Conservation (phyloP, 1,139 yeast genomes). For the Scheffersomyces stambukii region DNA sequence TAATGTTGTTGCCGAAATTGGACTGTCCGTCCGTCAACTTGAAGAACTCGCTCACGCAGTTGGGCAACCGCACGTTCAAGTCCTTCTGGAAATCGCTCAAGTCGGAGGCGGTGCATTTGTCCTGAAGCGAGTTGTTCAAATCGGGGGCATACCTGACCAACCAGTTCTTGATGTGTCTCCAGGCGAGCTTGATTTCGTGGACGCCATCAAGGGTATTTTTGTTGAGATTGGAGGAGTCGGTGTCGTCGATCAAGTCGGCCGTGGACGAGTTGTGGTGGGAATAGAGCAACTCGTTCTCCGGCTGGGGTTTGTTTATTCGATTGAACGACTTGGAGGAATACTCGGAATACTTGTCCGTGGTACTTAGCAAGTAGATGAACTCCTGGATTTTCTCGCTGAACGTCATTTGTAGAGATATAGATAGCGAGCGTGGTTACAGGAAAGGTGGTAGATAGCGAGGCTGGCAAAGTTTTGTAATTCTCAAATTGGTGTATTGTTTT, state of each 20-base stretch:
- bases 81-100: conserved; percentile 63
- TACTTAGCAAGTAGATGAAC: conserved; percentile 59
- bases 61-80: conserved; percentile 52
- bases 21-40: conserved; percentile 68
- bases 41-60: conserved; percentile 55
- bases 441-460: too few relatives aligned
- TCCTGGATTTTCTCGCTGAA: conserved; percentile 40
- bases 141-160: conserved; percentile 52
- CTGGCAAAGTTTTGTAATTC: too few relatives aligned
- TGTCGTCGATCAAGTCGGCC: conserved; percentile 13
- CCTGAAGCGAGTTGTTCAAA: conserved; percentile 52
- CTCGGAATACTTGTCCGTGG: conserved; percentile 68
- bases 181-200: conserved; percentile 59
- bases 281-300: conserved; percentile 28
- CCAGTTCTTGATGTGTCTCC: conserved; percentile 71
- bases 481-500: too few relatives aligned
- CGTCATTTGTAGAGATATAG: too few relatives aligned
- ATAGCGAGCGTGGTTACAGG: too few relatives aligned
- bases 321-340: conserved; percentile 51
- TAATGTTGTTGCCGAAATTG: conserved; percentile 37
- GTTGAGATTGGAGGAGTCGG: conserved; percentile 1
- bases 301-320: conserved; percentile 40
- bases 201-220: conserved; percentile 42
- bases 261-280: conserved; percentile 29
- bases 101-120: conserved; percentile 62